These are phyloP conservation scores for Syzygium malaccense DNA, from an alignment of 441 rosid species.

Conservation along the genomic window DNA sequence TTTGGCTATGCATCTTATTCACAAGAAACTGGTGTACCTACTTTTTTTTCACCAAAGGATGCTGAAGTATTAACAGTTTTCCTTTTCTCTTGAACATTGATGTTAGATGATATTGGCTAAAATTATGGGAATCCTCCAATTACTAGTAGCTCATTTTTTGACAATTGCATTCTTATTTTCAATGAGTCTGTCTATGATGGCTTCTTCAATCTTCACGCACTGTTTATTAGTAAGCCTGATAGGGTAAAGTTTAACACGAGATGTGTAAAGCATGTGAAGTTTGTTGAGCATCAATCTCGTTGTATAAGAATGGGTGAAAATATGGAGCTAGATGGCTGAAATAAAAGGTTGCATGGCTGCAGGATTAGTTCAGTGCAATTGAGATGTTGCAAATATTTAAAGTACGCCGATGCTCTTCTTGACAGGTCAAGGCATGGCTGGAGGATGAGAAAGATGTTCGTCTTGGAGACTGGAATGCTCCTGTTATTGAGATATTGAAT, in stretches of 20 bases:
- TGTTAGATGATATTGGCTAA: background rate
- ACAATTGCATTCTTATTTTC: background rate
- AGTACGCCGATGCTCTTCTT: conserved; percentile 1
- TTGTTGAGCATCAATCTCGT: background rate
- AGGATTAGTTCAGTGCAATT: background rate
- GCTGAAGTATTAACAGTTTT: background rate
- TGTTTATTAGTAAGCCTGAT: background rate
- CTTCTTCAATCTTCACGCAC: background rate
- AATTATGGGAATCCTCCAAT: background rate
- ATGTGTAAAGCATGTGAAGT: background rate
- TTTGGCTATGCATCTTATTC: background rate
- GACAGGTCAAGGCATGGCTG: conserved; percentile 82
- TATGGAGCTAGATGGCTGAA: background rate
- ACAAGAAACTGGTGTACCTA: background rate
- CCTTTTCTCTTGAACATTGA: background rate
- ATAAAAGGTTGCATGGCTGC: background rate
- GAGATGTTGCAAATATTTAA: background rate
- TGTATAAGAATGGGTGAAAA: background rate
- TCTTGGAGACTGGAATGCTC: conserved; percentile 96
- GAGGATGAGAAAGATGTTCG: conserved; percentile 89
- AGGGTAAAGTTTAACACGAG: background rate
- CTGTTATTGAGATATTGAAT: conserved; percentile 89
- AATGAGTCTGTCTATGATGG: background rate
- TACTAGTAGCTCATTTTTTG: background rate
- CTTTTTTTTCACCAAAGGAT: background rate